These are phyloP conservation scores for Juglanconis sp. DNA, from an alignment of 2,329 filamentous ascomycete genomes.

Conservation along the genomic window DNA sequence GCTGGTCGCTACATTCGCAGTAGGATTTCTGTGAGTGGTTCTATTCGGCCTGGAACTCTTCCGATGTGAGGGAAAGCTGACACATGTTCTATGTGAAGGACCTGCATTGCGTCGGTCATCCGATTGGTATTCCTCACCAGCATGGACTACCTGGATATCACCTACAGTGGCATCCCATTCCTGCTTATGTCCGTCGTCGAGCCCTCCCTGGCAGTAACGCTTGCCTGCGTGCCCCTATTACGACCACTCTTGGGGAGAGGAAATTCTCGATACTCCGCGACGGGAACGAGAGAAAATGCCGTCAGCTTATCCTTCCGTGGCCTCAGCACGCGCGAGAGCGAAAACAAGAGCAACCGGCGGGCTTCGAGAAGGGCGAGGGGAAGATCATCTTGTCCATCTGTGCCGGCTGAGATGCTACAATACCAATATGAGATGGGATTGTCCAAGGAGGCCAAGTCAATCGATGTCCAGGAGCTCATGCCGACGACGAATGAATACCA, in stretches of 20 bases:
- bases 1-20: slow-evolving; percentile 5
- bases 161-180: slow-evolving; percentile 11
- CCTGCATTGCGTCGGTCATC: slow-evolving; percentile 7
- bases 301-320: background rate
- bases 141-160: slow-evolving; percentile 8
- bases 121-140: slow-evolving; percentile 8
- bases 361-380: background rate
- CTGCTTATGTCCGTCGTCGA: slow-evolving; percentile 30
- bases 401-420: slow-evolving; percentile 4
- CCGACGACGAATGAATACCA: background rate
- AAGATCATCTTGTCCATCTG: background rate
- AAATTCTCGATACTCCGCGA: background rate
- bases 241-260: slow-evolving; percentile 34
- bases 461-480: slow-evolving; percentile 11
- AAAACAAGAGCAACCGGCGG: background rate
- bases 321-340: background rate
- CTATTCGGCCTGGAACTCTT: background rate
- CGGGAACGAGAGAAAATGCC: slow-evolving; percentile 2
- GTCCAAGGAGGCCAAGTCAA: slow-evolving; percentile 3
- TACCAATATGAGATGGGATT: slow-evolving; percentile 11
- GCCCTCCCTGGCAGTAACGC: slow-evolving; percentile 35
- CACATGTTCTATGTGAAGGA: background rate
- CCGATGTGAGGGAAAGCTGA: background rate
- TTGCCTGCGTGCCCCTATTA: slow-evolving; percentile 39
- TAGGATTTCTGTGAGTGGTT: slow-evolving; percentile 7